phyloP scores from a whole-genome alignment of 2,329 filamentous ascomycete species.

The Zymoseptoria passerinii region DNA sequence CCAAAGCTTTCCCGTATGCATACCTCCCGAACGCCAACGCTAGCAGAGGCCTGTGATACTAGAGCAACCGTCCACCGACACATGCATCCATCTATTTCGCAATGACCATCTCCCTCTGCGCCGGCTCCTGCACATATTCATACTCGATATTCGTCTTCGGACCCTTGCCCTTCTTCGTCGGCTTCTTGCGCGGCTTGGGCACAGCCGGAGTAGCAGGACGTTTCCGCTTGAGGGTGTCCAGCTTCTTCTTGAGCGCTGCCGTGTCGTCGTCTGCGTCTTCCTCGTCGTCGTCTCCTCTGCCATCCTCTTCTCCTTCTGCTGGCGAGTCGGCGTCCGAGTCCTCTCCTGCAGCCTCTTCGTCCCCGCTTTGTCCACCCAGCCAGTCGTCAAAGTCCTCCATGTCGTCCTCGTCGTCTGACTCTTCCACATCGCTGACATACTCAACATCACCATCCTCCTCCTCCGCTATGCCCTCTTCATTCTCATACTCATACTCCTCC shows the following conservation, averaged over 20 bases:
- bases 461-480: constrained; percentile 57
- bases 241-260: constrained; percentile 49
- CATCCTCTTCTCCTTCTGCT: constrained; percentile 37
- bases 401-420: constrained; percentile 61
- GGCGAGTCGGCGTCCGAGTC: constrained; percentile 51
- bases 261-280: constrained; percentile 46
- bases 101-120: constrained; percentile 36
- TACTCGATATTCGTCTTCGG: constrained; percentile 68
- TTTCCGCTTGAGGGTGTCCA: constrained; percentile 50
- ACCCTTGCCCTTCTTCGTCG: constrained; percentile 43
- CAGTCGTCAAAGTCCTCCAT: constrained; percentile 93
- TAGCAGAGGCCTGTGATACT: not conserved
- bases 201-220: constrained; percentile 36
- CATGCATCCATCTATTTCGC: constrained; percentile 16
- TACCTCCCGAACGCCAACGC: not conserved
- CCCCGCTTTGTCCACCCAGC: constrained; percentile 63
- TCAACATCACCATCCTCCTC: constrained; percentile 65
- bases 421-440: constrained; percentile 83
- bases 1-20: not conserved
- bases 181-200: constrained; percentile 50
- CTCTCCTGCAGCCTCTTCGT: constrained; percentile 41
- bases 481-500: constrained; percentile 62
- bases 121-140: constrained; percentile 58
- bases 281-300: constrained; percentile 40
- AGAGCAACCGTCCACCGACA: not conserved